Conservation (phyloP, 306 rosid species). For the Vigna reflexopilosa region DNA sequence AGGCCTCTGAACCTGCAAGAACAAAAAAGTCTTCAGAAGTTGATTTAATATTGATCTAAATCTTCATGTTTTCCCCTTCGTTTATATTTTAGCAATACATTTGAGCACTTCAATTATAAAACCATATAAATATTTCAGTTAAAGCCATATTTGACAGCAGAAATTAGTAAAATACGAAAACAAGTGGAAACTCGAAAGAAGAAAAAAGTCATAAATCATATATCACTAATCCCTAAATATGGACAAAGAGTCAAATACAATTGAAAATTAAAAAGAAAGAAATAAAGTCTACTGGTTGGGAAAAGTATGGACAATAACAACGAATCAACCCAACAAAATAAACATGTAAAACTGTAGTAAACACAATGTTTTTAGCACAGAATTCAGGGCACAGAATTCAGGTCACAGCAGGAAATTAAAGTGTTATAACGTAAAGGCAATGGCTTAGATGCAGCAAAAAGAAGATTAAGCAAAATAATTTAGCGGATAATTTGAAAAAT, state of each 20-base stretch:
- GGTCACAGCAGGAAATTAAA: conserved; percentile 20
- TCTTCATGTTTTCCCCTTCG: neutral
- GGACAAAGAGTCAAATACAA: neutral
- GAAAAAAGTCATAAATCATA: neutral
- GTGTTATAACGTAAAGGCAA: conserved; percentile 19
- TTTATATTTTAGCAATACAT: conserved; percentile 37
- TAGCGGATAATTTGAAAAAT: conserved; percentile 4
- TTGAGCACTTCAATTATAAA: conserved; percentile 35
- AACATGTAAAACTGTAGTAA: neutral
- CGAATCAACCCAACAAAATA: neutral
- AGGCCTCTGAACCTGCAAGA: conserved; percentile 92
- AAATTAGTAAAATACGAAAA: conserved; percentile 21
- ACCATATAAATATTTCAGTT: conserved; percentile 26
- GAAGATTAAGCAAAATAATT: neutral
- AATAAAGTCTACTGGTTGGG: conserved; percentile 4
- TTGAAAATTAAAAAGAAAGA: neutral
- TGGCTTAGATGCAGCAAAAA: conserved; percentile 11
- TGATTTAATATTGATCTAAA: conserved; percentile 20
- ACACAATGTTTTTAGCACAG: conserved; percentile 19
- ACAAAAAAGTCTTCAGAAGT: conserved; percentile 31
- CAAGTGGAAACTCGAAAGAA: conserved; percentile 8
- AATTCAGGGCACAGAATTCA: conserved; percentile 2
- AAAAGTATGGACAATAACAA: conserved; percentile 33
- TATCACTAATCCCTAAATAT: neutral
- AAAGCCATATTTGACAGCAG: conserved; percentile 13